Evolutionary conservation across 2,329 filamentous ascomycete genomes (phyloP), one percentile per base, ranked within the genome.

Genomic region (Cercospora berteroae): DNA sequence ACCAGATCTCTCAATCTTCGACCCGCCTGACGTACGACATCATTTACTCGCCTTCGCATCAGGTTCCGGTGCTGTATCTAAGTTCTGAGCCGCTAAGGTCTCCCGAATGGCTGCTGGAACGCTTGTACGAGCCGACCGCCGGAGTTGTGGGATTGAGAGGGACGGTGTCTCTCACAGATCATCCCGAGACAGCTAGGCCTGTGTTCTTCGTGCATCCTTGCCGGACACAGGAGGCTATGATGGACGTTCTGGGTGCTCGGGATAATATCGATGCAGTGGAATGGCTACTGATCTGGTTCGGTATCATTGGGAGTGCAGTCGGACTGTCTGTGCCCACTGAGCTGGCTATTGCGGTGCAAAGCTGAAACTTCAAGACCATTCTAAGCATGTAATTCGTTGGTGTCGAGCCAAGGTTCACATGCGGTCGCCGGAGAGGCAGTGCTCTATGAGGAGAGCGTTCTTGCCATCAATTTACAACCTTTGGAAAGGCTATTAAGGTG

Each of bases 191-290:
- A 66, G 90, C 90, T 63, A 80, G 89, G 67, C 92, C 93, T 48
- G 87, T 88, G 60, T 97, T 94, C 80, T 97, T 97, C 80, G 86
- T 98, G 73, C 95, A 99, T 81, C 94, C 95, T 25, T 98, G 95
- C 80, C 88, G 92, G 77, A 91, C 95, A 8, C 91, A 90, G 65
- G 90, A 94, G 71, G 91, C 91, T 62, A 91, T 98, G 86, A 83
- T 83, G 72, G 83, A 82, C 84, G 77, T 59, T 80, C 75, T 78
- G 13, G 74, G 4, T 61, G 73, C 66, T 4, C 63, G 72, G 65
- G 69, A 74, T n/a, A 71, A 82, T 55, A 79, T 73, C 18, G 52
- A 18, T 3, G 79, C 83, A 5, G 78, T 89, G 74, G 84, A 89
- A 74, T 98, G 98, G 82, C 84, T 98, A 75, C 86, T 93, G 80